Evolutionary conservation across 257 asterid genomes (phyloP), one percentile per base, ranked within the genome.

Genomic region (Gynochthodes officinalis): DNA sequence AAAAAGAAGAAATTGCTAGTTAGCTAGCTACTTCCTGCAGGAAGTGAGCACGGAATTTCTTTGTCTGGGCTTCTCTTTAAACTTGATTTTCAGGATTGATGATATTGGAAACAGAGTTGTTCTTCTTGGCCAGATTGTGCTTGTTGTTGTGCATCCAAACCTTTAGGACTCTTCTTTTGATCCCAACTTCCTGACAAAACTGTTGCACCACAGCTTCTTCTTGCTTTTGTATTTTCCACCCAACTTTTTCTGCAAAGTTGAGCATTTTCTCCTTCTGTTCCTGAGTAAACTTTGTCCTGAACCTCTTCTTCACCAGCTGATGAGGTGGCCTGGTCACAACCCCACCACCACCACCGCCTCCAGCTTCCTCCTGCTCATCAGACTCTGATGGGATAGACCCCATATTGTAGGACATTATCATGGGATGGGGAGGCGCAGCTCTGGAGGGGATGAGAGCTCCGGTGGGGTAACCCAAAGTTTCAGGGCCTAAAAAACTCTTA

Each of bases 131-230:
- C 65, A 92, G 86, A 65, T 60, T 89, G 33, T 87, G 90, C 73
- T 90, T 93, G 74, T 90, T 90, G 84, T 93, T 93, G 49, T 93
- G 98, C 97, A 93, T 89, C 98, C 98, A 93, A 15, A 93, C 97
- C 69, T 93, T 93, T 7, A 93, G 87, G 0, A 90, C 98, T 66
- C 93, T 87, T 54, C 96, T 87, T 55, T 89, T 93, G 2, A 93
- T 85, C 0, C 98, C 97, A 57, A 90, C 71, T 44, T 93, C 96
- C 75, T 89, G 92, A 28, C 98, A 93, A 67, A 93, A 89, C 33
- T 85, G 88, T 69, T 90, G 98, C 78, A 93, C 97, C 70, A 84
- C 93, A 3, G 66, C 65, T 55, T 90, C 98, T 16, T 90, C 97
- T 64, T 90, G 97, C 84, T 85, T 90, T 54, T 89, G 97, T 46